Evolutionary conservation across 2,329 filamentous ascomycete genomes (phyloP), one percentile per base, ranked within the genome.

Genomic region (Volutella citrinella): DNA sequence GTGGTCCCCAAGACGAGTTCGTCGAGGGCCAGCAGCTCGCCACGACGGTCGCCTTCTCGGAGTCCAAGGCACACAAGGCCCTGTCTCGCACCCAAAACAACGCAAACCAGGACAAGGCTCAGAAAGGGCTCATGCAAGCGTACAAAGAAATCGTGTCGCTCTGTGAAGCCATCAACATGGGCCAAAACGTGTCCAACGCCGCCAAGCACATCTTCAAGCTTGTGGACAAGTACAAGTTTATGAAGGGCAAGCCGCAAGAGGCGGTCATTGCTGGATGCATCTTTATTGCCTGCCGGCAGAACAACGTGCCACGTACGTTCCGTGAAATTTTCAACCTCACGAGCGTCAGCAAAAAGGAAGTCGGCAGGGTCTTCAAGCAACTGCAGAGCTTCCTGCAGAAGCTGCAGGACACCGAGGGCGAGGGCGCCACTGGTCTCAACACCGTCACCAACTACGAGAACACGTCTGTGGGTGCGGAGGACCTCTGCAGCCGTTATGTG

Each of bases 201-300:
- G 89, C 93, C 42, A 96, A 96, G 70, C 86, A 94, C 60, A 83
- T 97, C 46, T 98, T 85, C 77, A 97, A 96, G 70, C 77, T 93
- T 37, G 87, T 91, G 16, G 89, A 95, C 52, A 93, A 98, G 64
- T 83, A 84, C 56, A 91, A 91, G 61, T 76, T 89, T 36, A 89
- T 97, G 75, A 95, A 95, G 68, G 90, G 90, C 58, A 98, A 98
- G 66, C 84, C 87, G 1, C 85, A 90, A 57, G 91, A 97, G 51
- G 87, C 87, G 36, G 84, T 98, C 49, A 91, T 97, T 48, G 93
- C 93, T 6, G 89, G 90, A 7, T 96, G 90, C 65, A 93, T 98
- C 63, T 97, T 98, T 70, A 91, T 98, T 52, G 89, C 93, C 24
- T 97, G 91, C 61, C 88, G 93, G 27, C 88, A 96, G 63, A 85